Base-by-base conservation (phyloP, 257 asterid species). In the Solanum virginianum region DNA sequence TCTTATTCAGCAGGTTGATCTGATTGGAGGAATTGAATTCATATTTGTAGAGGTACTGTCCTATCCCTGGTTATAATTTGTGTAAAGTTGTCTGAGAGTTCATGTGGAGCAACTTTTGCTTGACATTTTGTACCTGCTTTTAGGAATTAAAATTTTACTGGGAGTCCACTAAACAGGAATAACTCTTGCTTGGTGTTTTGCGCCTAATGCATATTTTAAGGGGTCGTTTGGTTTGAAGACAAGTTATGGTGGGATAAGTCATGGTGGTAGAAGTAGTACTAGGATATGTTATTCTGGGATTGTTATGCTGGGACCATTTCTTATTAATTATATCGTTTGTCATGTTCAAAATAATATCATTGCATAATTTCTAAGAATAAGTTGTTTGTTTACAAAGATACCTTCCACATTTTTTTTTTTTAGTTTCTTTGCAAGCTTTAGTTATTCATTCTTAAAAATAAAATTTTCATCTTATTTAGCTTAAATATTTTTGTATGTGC, bases 21-120 rank as follows among this genome's bases (percentile, higher is more conserved):
- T 93, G 89, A 95, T 95, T 83, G 99, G 99, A 82, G 99, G 99
- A 89, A 95, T 94, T 90, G 95, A 92, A 59, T 93, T 95, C 84
- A 97, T 97, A 85, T 94, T 97, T 88, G 90, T 81, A 71, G 99
- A 97, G 99, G 99, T 97, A 95, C 51, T 51, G 83, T 41, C 80
- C 88, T 81, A 75, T 75, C 71, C 53, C 66, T 39, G 88, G 79
- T 54, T 87, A 79, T 17, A 79, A 74, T 75, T 83, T 47, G 54
- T 29, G 49, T 79, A 79, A 51, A 77, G 47, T 51, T 77, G 82
- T 51, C 22, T 26, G 47, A 53, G 47, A 79, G 83, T 29, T 24
- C 83, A 16, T 79, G 41, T 6, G 65, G 65, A 53, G 60, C 29
- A 29, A 7, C 83, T 79, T 79, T 79, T 79, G 47, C 45, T 53